These are phyloP conservation scores for Phytophthora sp. DNA, from an alignment of 352 stramenopile genomes.

Conservation along the genomic window DNA sequence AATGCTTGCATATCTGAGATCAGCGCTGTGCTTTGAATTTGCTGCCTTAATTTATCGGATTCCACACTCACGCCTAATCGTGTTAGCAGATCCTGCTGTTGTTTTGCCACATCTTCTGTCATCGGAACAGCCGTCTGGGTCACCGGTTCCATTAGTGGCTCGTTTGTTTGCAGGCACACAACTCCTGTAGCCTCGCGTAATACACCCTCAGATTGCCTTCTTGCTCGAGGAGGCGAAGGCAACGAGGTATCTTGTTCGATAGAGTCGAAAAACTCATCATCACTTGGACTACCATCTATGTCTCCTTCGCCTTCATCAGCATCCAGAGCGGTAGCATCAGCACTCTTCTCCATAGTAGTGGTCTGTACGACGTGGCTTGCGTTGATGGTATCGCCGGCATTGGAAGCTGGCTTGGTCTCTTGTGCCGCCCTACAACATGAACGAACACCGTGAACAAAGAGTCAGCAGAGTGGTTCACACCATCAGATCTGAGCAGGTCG, in stretches of 20 bases:
- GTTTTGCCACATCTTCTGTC: slow-evolving; percentile 80
- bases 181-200: slow-evolving; percentile 37
- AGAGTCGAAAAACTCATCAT: slow-evolving; percentile 88
- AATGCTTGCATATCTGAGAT: slow-evolving; percentile 89
- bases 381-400: slow-evolving; percentile 7
- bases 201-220: slow-evolving; percentile 36
- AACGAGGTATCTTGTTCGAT: slow-evolving; percentile 53
- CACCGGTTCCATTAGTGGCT: slow-evolving; percentile 65
- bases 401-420: slow-evolving; percentile 20
- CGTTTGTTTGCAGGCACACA: slow-evolving; percentile 51
- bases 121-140: slow-evolving; percentile 72
- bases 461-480: background rate
- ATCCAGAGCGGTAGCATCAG: background rate
- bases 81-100: slow-evolving; percentile 79
- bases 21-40: slow-evolving; percentile 75
- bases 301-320: slow-evolving; percentile 23
- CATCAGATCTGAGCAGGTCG: background rate
- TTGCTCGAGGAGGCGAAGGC: slow-evolving; percentile 5
- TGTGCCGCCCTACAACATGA: slow-evolving; percentile 30
- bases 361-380: background rate
- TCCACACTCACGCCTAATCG: slow-evolving; percentile 68
- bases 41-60: slow-evolving; percentile 70
- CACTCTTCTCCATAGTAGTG: background rate
- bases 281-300: slow-evolving; percentile 45
- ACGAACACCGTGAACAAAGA: background rate